Percentiles rank a stretch among this genome's conserved stretches.
These are phyloP conservation scores for Colletotrichum tropicicola DNA, from an alignment of 2,329 filamentous ascomycete genomes.

Conservation along the genomic window DNA sequence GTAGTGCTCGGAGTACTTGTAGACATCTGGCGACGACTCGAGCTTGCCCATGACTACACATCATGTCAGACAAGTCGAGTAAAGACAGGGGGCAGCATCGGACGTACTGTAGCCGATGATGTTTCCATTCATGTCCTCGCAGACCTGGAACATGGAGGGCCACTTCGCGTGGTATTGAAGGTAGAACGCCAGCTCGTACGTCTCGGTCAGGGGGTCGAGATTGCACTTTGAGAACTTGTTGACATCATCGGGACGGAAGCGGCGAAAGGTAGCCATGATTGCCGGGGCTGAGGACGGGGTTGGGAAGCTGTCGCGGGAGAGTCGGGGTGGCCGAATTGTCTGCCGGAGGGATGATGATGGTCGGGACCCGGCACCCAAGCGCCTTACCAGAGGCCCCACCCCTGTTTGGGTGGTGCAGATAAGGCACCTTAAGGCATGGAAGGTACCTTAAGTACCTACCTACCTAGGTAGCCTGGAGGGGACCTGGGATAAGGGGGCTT, in stretches of 20 bases:
- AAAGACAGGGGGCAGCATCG: constrained; percentile 15
- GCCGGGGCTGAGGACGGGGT: background rate
- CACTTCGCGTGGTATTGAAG: constrained; percentile 95
- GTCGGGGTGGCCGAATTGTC: background rate
- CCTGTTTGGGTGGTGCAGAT: too few relatives aligned
- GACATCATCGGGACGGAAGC: constrained; percentile 85
- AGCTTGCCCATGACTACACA: constrained; percentile 91
- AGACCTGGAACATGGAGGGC: constrained; percentile 93
- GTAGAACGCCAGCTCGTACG: constrained; percentile 95
- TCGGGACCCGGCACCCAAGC: too few relatives aligned
- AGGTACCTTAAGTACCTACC: too few relatives aligned
- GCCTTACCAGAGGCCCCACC: too few relatives aligned
- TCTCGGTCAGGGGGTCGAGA: constrained; percentile 96
- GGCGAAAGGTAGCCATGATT: constrained; percentile 82
- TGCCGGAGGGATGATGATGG: background rate
- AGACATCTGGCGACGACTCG: constrained; percentile 82
- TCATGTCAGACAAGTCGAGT: constrained; percentile 36
- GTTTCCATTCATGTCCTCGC: constrained; percentile 85
- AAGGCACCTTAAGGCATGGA: too few relatives aligned
- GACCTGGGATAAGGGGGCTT: too few relatives aligned
- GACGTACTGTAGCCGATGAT: constrained; percentile 91
- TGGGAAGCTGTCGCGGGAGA: background rate
- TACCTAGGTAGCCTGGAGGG: background rate
- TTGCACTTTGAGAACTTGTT: constrained; percentile 94
- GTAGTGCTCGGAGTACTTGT: constrained; percentile 83